Evolutionary conservation across 768 basidiomycete genomes (phyloP).

Genomic region (Candolleomyces aberdarensis): DNA sequence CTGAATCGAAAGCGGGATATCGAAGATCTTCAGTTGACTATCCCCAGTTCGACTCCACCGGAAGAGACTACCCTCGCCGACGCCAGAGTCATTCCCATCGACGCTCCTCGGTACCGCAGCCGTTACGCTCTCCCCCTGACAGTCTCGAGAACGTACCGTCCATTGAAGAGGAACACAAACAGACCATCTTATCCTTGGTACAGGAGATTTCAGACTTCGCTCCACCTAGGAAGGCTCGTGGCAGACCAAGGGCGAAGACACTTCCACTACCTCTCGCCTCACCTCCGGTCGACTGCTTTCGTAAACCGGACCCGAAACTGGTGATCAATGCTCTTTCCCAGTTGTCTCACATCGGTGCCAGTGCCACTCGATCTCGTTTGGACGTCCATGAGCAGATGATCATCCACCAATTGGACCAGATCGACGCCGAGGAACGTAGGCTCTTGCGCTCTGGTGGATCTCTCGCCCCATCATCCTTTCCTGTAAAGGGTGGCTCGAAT

Average conservation of each 20-base stretch:
- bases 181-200: not conserved
- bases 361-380: constrained; percentile 10
- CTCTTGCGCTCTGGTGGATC: not conserved
- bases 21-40: not conserved
- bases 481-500: too few species aligned
- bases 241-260: not conserved
- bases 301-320: constrained; percentile 19
- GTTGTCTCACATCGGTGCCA: constrained; percentile 8
- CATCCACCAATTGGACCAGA: constrained; percentile 19
- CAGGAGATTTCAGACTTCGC: not conserved
- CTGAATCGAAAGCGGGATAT: not conserved
- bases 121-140: not conserved
- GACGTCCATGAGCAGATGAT: constrained; percentile 17
- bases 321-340: constrained; percentile 15
- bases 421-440: constrained; percentile 18
- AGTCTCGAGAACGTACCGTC: not conserved
- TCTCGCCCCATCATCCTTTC: too few species aligned
- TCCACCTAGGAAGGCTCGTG: too few species aligned
- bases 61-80: not conserved
- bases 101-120: not conserved
- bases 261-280: not conserved
- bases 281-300: constrained; percentile 1
- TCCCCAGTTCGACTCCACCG: not conserved
- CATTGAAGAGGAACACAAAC: not conserved
- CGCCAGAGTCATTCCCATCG: not conserved